Conservation (phyloP, 1,284 basidiomycete genomes). For the Entoloma clypeatum region DNA sequence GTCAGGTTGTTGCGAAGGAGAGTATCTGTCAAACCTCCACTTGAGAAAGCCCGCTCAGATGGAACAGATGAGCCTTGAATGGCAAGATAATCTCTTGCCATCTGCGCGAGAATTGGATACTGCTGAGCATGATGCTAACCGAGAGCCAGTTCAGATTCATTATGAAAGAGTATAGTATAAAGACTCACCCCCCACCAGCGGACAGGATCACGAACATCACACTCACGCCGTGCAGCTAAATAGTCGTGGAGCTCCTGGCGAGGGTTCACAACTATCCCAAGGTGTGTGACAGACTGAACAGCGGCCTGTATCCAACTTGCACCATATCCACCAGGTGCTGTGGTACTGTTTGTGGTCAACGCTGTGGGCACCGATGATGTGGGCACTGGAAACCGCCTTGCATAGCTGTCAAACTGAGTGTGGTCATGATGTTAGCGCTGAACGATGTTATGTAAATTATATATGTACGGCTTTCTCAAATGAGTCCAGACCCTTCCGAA, state of each 20-base stretch:
- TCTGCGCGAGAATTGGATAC: conserved; percentile 14
- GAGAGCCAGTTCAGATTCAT: neutral
- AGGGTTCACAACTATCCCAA: neutral
- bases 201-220: neutral
- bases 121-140: conserved; percentile 6
- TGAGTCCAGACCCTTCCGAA: too few relatives aligned
- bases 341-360: too few relatives aligned
- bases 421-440: too few relatives aligned
- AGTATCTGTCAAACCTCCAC: conserved; percentile 17
- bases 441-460: too few relatives aligned
- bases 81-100: conserved; percentile 21
- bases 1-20: conserved; percentile 12
- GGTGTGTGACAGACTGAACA: neutral
- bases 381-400: too few relatives aligned
- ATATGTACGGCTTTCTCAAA: too few relatives aligned
- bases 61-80: conserved; percentile 22
- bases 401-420: too few relatives aligned
- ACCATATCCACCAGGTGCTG: neutral
- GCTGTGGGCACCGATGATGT: too few relatives aligned
- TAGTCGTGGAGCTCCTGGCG: conserved; percentile 4
- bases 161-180: neutral
- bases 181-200: neutral
- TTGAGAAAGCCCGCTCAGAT: conserved; percentile 20
- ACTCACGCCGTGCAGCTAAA: neutral
- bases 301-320: conserved; percentile 3